These are phyloP conservation scores for Orbilia ellipsospora DNA, from an alignment of 2,329 filamentous ascomycete species.

Conservation along the genomic window DNA sequence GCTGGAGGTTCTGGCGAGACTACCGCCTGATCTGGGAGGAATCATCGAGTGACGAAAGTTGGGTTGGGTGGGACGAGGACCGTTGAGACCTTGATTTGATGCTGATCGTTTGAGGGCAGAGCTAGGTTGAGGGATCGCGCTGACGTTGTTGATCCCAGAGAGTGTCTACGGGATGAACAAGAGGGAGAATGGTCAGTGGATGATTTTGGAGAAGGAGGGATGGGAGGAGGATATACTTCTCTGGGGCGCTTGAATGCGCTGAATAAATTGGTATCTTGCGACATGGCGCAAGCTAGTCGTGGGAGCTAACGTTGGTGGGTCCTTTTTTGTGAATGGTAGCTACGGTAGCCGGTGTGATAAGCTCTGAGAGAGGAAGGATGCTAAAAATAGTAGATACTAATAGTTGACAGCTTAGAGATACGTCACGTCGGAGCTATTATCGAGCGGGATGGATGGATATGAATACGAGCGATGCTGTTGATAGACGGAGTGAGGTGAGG, in stretches of 20 bases:
- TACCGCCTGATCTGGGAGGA: constrained; percentile 41
- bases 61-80: constrained; percentile 67
- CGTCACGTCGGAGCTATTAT: constrained; percentile 1
- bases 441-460: too few relatives aligned
- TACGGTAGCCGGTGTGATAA: not conserved
- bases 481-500: not conserved
- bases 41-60: constrained; percentile 56
- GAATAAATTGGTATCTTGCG: constrained; percentile 58
- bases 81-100: constrained; percentile 75
- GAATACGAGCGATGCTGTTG: not conserved
- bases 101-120: constrained; percentile 95
- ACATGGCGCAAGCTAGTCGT: constrained; percentile 55
- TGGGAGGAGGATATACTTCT: constrained; percentile 53
- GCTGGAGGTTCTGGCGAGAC: constrained; percentile 74
- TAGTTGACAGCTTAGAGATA: not conserved
- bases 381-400: not conserved
- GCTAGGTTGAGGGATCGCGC: constrained; percentile 86
- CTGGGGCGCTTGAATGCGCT: constrained; percentile 59
- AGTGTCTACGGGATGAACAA: constrained; percentile 73
- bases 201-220: too few relatives aligned
- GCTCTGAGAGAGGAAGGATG: not conserved
- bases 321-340: not conserved
- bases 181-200: not conserved
- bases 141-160: constrained; percentile 77
- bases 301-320: constrained; percentile 42